phyloP scores from a whole-genome alignment of 768 basidiomycete species.

The Suillus americanus region DNA sequence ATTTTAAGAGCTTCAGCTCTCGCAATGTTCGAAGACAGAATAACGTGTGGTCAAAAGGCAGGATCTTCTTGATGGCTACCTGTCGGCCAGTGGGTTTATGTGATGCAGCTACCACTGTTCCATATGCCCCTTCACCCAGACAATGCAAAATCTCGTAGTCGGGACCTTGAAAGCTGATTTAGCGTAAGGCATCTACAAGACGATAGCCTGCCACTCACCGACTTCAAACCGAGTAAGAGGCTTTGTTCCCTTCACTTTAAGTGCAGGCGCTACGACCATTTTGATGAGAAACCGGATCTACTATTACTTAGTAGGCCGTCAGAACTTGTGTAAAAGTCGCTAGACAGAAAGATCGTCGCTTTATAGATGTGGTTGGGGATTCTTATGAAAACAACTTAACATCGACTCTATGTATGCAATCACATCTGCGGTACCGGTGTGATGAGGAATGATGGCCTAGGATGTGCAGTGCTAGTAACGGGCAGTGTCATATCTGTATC shows the following conservation, averaged over 20 bases:
- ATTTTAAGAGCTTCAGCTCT: conserved; percentile 87
- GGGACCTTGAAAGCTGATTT: conserved; percentile 44
- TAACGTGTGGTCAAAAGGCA: conserved; percentile 91
- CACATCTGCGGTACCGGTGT: neutral
- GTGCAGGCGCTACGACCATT: conserved; percentile 8
- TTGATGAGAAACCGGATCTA: neutral
- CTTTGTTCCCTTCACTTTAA: conserved; percentile 49
- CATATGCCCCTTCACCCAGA: conserved; percentile 87
- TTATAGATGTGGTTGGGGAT: neutral
- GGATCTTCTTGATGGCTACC: conserved; percentile 95
- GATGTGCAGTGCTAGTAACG: conserved; percentile 8
- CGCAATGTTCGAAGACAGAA: conserved; percentile 88
- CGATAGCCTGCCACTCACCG: conserved; percentile 38
- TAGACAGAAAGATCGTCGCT: neutral
- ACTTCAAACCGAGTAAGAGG: conserved; percentile 73
- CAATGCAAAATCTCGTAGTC: conserved; percentile 73
- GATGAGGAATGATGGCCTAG: conserved; percentile 3
- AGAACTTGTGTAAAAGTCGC: no score
- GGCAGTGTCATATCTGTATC: conserved; percentile 7
- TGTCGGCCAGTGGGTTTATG: conserved; percentile 80
- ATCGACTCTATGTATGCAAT: neutral
- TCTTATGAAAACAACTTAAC: neutral
- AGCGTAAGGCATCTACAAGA: conserved; percentile 4
- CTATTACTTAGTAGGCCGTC: no score
- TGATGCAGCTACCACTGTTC: conserved; percentile 85